A percentile compares a stretch with the other conserved stretches of the same genome.
phyloP scores from a whole-genome alignment of 1,284 basidiomycete species.

The Moniliella sp. region DNA sequence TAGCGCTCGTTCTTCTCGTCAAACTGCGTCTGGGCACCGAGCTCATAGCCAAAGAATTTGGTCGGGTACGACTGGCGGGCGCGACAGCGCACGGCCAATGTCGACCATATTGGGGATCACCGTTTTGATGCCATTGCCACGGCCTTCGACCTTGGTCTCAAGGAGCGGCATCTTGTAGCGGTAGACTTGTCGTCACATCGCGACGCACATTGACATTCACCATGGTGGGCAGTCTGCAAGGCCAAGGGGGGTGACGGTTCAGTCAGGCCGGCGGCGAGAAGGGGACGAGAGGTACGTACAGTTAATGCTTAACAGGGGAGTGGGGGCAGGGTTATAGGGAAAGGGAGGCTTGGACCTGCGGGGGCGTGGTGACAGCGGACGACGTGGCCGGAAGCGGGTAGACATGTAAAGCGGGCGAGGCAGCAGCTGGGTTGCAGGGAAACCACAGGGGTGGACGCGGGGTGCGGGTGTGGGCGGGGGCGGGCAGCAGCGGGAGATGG shows the following conservation, averaged over 20 bases:
- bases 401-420: too few species aligned
- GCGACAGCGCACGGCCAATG: constrained; percentile 77
- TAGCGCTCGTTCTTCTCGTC: constrained; percentile 92
- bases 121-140: constrained; percentile 98
- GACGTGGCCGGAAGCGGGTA: too few species aligned
- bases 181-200: constrained; percentile 59
- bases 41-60: constrained; percentile 96
- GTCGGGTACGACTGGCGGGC: constrained; percentile 89
- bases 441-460: too few species aligned
- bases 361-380: too few species aligned
- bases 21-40: constrained; percentile 86
- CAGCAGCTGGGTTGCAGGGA: too few species aligned
- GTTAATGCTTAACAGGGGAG: too few species aligned
- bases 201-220: constrained; percentile 86
- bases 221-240: constrained; percentile 17
- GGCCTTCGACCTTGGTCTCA: constrained; percentile 88
- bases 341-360: too few species aligned
- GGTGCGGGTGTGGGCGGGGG: too few species aligned
- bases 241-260: not conserved
- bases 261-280: not conserved
- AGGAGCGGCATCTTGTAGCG: constrained; percentile 69
- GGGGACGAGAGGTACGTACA: too few species aligned
- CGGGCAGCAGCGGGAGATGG: too few species aligned
- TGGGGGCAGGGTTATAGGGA: too few species aligned
- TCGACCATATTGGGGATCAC: constrained; percentile 67